These are phyloP conservation scores for Eimeria falciformis DNA, from an alignment of 169 alveolate species.

Conservation along the genomic window DNA sequence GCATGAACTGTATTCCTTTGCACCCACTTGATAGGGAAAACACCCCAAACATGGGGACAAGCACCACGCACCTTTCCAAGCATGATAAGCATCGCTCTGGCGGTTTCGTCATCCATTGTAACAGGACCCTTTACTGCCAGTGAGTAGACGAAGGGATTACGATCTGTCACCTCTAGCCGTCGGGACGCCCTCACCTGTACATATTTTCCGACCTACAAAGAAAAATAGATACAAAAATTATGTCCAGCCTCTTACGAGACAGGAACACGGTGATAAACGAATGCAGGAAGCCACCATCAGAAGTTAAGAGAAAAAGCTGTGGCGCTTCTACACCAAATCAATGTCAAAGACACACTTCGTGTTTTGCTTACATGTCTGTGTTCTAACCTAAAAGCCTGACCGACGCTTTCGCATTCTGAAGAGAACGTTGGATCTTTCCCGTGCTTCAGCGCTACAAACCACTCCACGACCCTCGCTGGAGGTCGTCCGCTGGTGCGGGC, in stretches of 20 bases:
- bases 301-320: neutral
- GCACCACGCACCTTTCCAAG: slow-evolving; percentile 36
- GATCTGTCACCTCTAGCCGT: slow-evolving; percentile 13
- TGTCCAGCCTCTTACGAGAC: too few relatives aligned
- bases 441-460: slow-evolving; percentile 51
- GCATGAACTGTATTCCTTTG: too few relatives aligned
- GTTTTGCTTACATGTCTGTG: slow-evolving; percentile 24
- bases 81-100: slow-evolving; percentile 56
- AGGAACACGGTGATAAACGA: too few relatives aligned
- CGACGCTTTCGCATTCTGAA: slow-evolving; percentile 10
- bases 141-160: slow-evolving; percentile 69
- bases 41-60: too few relatives aligned
- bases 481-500: slow-evolving; percentile 17
- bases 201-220: slow-evolving; percentile 44
- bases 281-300: too few relatives aligned
- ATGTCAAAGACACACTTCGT: neutral
- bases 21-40: too few relatives aligned
- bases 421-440: slow-evolving; percentile 69
- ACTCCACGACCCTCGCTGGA: slow-evolving; percentile 61
- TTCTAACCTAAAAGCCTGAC: slow-evolving; percentile 4
- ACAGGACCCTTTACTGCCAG: slow-evolving; percentile 74
- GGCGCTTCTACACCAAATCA: neutral
- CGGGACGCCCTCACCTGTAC: slow-evolving; percentile 67
- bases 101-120: slow-evolving; percentile 44
- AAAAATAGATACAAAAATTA: neutral